phyloP scores from a whole-genome alignment of 768 basidiomycete genomes.

The Scleroderma bovista region DNA sequence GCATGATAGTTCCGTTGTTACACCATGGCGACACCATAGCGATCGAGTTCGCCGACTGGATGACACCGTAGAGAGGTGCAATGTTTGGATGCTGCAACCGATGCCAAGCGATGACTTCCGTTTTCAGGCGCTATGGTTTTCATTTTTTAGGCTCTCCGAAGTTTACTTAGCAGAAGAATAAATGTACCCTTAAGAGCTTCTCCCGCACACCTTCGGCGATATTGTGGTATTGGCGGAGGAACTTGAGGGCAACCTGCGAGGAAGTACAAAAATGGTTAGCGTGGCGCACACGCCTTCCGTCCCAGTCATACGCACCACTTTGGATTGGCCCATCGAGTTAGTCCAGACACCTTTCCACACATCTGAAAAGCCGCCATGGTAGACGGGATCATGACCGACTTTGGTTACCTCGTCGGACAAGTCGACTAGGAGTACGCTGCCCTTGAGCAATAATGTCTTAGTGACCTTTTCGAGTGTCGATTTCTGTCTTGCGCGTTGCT shows the following conservation, averaged over 20 bases:
- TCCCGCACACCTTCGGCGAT: slow-evolving; percentile 48
- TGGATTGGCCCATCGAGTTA: slow-evolving; percentile 36
- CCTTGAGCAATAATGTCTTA: slow-evolving; percentile 50
- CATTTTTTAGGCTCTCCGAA: background rate
- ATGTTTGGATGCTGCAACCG: slow-evolving; percentile 51
- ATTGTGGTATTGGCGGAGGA: slow-evolving; percentile 40
- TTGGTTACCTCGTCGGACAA: slow-evolving; percentile 50
- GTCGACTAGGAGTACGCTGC: slow-evolving; percentile 43
- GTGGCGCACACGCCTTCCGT: background rate
- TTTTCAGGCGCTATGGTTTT: slow-evolving; percentile 44
- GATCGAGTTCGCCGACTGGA: slow-evolving; percentile 44
- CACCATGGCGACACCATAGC: slow-evolving; percentile 67
- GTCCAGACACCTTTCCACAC: slow-evolving; percentile 57
- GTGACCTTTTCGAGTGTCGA: slow-evolving; percentile 48
- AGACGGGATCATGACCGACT: slow-evolving; percentile 43
- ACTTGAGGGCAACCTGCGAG: slow-evolving; percentile 51
- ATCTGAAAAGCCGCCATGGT: slow-evolving; percentile 53
- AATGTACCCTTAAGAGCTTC: slow-evolving; percentile 44
- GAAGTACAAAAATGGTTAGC: background rate
- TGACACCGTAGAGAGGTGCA: slow-evolving; percentile 49
- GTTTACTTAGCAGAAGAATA: background rate
- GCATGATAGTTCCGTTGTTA: slow-evolving; percentile 48
- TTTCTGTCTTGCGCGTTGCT: slow-evolving; percentile 54
- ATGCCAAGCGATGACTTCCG: slow-evolving; percentile 55
- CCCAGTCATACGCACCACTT: slow-evolving; percentile 9